Percentiles rank a stretch among this genome's conserved stretches.
Conservation (phyloP, 768 basidiomycete genomes). For the Aureoboletus auriporus region DNA sequence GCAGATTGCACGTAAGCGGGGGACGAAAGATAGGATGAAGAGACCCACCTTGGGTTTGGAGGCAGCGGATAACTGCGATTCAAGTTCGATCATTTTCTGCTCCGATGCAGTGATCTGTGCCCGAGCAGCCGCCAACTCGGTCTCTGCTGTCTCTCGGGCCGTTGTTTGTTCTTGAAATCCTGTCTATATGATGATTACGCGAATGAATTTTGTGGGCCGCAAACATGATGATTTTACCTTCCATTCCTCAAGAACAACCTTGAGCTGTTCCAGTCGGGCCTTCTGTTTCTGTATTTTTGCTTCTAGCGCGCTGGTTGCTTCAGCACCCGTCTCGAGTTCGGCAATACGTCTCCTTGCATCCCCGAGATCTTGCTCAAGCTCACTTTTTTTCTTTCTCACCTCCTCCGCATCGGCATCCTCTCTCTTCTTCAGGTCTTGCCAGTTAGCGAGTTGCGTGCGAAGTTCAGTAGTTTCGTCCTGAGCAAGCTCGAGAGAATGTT, state of each 20-base stretch:
- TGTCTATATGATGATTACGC: conserved; percentile 28
- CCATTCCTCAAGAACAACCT: conserved; percentile 39
- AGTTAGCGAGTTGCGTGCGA: conserved; percentile 62
- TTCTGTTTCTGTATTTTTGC: conserved; percentile 42
- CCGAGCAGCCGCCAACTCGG: conserved; percentile 32
- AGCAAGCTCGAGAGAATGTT: conserved; percentile 54
- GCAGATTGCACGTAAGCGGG: not conserved
- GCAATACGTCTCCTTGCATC: conserved; percentile 38
- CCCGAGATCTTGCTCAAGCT: conserved; percentile 52
- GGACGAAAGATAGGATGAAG: conserved; percentile 14
- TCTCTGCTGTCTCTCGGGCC: conserved; percentile 34
- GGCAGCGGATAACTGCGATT: conserved; percentile 40
- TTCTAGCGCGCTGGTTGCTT: conserved; percentile 27
- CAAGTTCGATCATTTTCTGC: conserved; percentile 42
- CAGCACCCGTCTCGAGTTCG: conserved; percentile 25
- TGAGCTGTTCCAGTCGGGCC: conserved; percentile 39
- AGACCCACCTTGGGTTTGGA: conserved; percentile 24
- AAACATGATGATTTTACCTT: conserved; percentile 35
- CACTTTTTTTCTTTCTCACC: conserved; percentile 48
- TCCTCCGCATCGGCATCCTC: conserved; percentile 57
- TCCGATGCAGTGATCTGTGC: conserved; percentile 24
- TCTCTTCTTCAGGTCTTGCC: conserved; percentile 63
- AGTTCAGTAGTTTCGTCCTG: conserved; percentile 53
- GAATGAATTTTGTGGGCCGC: not conserved
- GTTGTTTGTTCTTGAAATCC: conserved; percentile 35